These are phyloP conservation scores for Pythium apleroticum DNA, from an alignment of 352 stramenopile species.

Conservation along the genomic window DNA sequence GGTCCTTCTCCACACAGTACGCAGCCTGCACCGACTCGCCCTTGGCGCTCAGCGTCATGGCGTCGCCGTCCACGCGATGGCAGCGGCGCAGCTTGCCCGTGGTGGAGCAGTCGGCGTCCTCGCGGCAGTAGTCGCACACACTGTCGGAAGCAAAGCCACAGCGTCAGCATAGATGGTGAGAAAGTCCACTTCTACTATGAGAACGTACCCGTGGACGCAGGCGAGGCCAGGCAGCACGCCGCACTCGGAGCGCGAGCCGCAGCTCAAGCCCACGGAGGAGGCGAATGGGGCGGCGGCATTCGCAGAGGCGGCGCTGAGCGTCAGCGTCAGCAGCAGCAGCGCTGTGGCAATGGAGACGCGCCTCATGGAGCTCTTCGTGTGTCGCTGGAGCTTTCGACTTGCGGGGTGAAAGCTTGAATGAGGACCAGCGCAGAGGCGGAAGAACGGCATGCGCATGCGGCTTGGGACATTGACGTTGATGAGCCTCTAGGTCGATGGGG, in stretches of 20 bases:
- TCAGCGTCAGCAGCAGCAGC: constrained; percentile 2
- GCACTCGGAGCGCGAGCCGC: constrained; percentile 55
- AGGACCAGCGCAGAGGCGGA: background rate
- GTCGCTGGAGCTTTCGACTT: background rate
- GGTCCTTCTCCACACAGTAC: constrained; percentile 81
- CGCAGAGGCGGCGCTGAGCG: background rate
- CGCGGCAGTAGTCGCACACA: constrained; percentile 68
- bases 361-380: background rate
- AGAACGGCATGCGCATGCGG: background rate
- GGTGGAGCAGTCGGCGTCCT: constrained; percentile 52
- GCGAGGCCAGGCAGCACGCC: constrained; percentile 72
- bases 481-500: background rate
- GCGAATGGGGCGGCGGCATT: constrained; percentile 21
- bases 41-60: constrained; percentile 26
- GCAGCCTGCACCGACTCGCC: constrained; percentile 37
- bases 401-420: background rate
- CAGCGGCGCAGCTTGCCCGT: constrained; percentile 61
- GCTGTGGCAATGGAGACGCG: background rate
- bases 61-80: constrained; percentile 31
- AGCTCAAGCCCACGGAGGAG: constrained; percentile 44
- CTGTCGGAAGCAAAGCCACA: constrained; percentile 28
- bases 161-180: background rate
- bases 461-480: constrained; percentile 3
- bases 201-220: constrained; percentile 54
- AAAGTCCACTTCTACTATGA: background rate